Percentiles rank a stretch among this genome's conserved stretches.
Conservation (phyloP, 1,284 basidiomycete genomes). For the Bjerkandera adusta region DNA sequence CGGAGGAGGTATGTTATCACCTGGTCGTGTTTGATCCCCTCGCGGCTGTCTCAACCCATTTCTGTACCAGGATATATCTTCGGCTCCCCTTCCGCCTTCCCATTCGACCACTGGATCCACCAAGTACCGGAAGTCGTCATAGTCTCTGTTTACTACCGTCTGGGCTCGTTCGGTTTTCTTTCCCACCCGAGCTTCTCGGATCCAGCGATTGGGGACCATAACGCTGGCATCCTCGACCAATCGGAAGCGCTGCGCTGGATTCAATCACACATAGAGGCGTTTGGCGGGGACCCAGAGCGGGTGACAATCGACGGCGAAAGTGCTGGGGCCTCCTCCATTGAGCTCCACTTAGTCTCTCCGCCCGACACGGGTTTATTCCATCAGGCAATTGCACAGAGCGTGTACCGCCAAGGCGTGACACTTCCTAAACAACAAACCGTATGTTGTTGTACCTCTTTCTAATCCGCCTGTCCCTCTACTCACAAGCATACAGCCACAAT, state of each 20-base stretch:
- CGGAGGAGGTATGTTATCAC: slow-evolving; percentile 48
- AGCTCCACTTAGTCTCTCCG: slow-evolving; percentile 52
- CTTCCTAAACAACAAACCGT: slow-evolving; percentile 50
- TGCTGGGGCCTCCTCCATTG: slow-evolving; percentile 55
- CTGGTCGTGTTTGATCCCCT: slow-evolving; percentile 20
- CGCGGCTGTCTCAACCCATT: too few species aligned
- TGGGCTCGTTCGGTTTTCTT: slow-evolving; percentile 43
- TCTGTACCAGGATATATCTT: slow-evolving; percentile 56
- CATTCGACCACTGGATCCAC: slow-evolving; percentile 39
- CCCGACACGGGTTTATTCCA: slow-evolving; percentile 41
- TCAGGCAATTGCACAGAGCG: slow-evolving; percentile 56
- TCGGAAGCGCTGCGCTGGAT: slow-evolving; percentile 62
- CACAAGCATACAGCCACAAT: slow-evolving; percentile 39
- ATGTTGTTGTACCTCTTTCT: slow-evolving; percentile 10
- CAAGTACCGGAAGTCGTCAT: slow-evolving; percentile 39
- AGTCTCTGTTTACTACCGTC: slow-evolving; percentile 44
- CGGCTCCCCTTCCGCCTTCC: slow-evolving; percentile 53
- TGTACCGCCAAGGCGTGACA: slow-evolving; percentile 47
- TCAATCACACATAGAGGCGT: slow-evolving; percentile 52
- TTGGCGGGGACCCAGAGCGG: slow-evolving; percentile 57
- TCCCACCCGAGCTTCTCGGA: slow-evolving; percentile 41
- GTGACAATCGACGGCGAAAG: slow-evolving; percentile 66
- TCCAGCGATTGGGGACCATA: slow-evolving; percentile 44
- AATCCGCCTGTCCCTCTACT: background rate
- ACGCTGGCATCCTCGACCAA: slow-evolving; percentile 64